A percentile compares a stretch with the other conserved stretches of the same genome.
phyloP scores from a whole-genome alignment of 2,329 filamentous ascomycete species.

The Phialocephala subalpina region DNA sequence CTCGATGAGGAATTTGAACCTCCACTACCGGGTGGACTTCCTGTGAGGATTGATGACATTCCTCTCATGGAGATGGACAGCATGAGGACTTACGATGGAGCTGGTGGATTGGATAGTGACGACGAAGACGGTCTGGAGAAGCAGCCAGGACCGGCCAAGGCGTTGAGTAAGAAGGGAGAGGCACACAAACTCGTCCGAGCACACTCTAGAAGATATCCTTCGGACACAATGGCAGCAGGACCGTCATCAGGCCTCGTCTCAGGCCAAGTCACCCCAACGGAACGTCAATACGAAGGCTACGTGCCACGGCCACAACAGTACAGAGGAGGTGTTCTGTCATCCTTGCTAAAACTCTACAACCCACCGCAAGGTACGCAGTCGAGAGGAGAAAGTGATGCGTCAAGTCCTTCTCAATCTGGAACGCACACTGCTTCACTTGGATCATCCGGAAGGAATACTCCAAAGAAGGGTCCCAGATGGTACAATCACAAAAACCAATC shows the following conservation, averaged over 20 bases:
- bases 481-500: slow-evolving; percentile 52
- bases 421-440: slow-evolving; percentile 44
- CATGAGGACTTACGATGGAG: slow-evolving; percentile 35
- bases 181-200: slow-evolving; percentile 53
- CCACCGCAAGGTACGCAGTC: slow-evolving; percentile 49
- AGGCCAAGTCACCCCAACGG: slow-evolving; percentile 53
- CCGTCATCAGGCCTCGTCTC: slow-evolving; percentile 45
- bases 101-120: slow-evolving; percentile 35
- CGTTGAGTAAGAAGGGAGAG: slow-evolving; percentile 45
- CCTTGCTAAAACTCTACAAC: slow-evolving; percentile 75
- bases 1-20: slow-evolving; percentile 33
- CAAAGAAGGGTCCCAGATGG: slow-evolving; percentile 42
- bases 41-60: slow-evolving; percentile 43
- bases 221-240: slow-evolving; percentile 29
- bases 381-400: slow-evolving; percentile 37
- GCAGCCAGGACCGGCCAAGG: slow-evolving; percentile 28
- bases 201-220: slow-evolving; percentile 45
- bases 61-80: slow-evolving; percentile 41
- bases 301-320: slow-evolving; percentile 73
- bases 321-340: slow-evolving; percentile 76
- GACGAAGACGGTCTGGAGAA: slow-evolving; percentile 36
- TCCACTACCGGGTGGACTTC: slow-evolving; percentile 24
- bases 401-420: slow-evolving; percentile 41
- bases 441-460: slow-evolving; percentile 50
- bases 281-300: slow-evolving; percentile 62